These are phyloP conservation scores for Dunaliella primolecta DNA, from an alignment of 139 green algal species.

Conservation along the genomic window DNA sequence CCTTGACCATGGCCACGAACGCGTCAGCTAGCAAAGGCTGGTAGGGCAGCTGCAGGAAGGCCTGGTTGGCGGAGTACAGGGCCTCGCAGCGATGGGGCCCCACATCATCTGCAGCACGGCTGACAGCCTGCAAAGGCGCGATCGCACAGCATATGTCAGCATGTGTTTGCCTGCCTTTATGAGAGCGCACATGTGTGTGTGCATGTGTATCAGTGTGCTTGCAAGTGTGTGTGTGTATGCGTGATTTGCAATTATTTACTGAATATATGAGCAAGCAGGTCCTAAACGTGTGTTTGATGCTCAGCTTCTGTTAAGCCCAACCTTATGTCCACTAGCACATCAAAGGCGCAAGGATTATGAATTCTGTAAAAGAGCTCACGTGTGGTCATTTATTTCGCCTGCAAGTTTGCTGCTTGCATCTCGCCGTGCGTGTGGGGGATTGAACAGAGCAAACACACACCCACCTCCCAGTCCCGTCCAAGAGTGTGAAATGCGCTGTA, in stretches of 20 bases:
- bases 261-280: too few species aligned
- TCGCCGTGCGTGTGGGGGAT: too few species aligned
- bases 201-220: background rate
- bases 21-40: slow-evolving; percentile 14
- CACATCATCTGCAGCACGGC: background rate
- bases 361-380: too few species aligned
- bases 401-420: too few species aligned
- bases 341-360: too few species aligned
- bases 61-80: slow-evolving; percentile 22
- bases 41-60: slow-evolving; percentile 19
- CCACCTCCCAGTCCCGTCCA: background rate
- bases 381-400: too few species aligned
- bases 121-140: background rate
- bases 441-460: too few species aligned
- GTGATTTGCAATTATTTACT: background rate
- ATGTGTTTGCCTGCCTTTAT: background rate
- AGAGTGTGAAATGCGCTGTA: background rate
- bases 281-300: too few species aligned
- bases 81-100: slow-evolving; percentile 10
- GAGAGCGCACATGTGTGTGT: too few species aligned
- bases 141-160: too few species aligned
- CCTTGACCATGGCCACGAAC: slow-evolving; percentile 28
- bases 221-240: background rate
- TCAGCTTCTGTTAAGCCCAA: too few species aligned
- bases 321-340: too few species aligned